These are phyloP conservation scores for Pezicula neosporulosa DNA, from an alignment of 2,329 filamentous ascomycete genomes.

Conservation along the genomic window DNA sequence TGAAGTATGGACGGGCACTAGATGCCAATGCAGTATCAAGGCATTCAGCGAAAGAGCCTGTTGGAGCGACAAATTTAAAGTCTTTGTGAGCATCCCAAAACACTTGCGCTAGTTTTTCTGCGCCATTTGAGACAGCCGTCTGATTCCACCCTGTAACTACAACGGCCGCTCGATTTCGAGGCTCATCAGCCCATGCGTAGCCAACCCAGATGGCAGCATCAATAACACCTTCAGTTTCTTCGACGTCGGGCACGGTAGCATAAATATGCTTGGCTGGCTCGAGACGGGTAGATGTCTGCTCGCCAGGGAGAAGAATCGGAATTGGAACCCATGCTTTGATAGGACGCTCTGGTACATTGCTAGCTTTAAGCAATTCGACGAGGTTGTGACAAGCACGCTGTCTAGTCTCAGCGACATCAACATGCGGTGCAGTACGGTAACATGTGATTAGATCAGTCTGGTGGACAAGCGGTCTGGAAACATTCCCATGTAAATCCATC, in stretches of 20 bases:
- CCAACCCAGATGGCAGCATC: conserved; percentile 54
- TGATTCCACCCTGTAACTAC: conserved; percentile 49
- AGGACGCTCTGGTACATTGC: conserved; percentile 28
- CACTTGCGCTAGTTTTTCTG: conserved; percentile 39
- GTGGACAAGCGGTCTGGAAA: conserved; percentile 44
- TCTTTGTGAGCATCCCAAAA: conserved; percentile 45
- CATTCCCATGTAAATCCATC: conserved; percentile 54
- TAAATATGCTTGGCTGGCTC: conserved; percentile 50
- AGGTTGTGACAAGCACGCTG: conserved; percentile 48
- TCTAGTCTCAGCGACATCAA: conserved; percentile 46
- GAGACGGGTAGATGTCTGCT: conserved; percentile 51
- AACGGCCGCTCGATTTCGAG: conserved; percentile 45
- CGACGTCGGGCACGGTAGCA: conserved; percentile 40
- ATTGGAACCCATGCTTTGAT: conserved; percentile 50
- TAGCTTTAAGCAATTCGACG: conserved; percentile 32
- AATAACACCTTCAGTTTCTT: conserved; percentile 36
- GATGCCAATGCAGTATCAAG: conserved; percentile 41
- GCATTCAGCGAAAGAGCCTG: conserved; percentile 43
- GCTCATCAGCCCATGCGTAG: conserved; percentile 54
- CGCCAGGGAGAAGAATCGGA: conserved; percentile 48
- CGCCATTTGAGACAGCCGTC: conserved; percentile 32
- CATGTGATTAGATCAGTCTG: conserved; percentile 49
- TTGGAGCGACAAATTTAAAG: conserved; percentile 50
- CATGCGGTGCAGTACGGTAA: conserved; percentile 43
- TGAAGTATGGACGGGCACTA: conserved; percentile 42